Evolutionary conservation across 192 early-diverging fungal genomes (phyloP).

Genomic region (Jimgerdemannia lactiflua): DNA sequence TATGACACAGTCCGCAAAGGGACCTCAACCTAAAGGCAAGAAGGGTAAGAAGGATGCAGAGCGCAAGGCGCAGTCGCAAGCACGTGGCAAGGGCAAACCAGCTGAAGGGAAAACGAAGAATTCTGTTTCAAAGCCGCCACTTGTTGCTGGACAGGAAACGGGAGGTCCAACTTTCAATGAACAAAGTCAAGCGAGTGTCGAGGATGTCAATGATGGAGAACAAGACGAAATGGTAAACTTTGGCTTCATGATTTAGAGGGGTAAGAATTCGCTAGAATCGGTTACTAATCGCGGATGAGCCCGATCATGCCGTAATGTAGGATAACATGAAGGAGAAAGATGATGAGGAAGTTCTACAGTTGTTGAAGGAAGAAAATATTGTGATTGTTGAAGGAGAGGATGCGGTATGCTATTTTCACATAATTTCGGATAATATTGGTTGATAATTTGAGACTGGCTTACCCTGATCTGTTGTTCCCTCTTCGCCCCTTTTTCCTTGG

Average conservation of each 20-base stretch:
- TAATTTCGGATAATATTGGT: background rate
- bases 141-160: background rate
- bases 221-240: background rate
- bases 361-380: constrained; percentile 58
- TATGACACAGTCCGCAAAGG: constrained; percentile 54
- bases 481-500: background rate
- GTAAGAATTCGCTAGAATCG: no score
- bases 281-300: no score
- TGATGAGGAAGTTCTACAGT: constrained; percentile 43
- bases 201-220: background rate
- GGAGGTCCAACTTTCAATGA: background rate
- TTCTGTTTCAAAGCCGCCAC: background rate
- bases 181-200: background rate
- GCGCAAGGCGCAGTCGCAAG: constrained; percentile 35
- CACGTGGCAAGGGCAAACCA: constrained; percentile 8
- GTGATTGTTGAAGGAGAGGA: constrained; percentile 50
- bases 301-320: no score
- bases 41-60: constrained; percentile 60
- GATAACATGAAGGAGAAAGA: constrained; percentile 13
- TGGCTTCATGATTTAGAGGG: no score
- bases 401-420: constrained; percentile 18
- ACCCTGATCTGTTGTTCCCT: no score
- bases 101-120: constrained; percentile 17
- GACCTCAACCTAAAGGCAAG: constrained; percentile 72
- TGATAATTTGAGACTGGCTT: background rate